phyloP scores from a whole-genome alignment of 192 early-diverging fungal genomes.

The Coemansia sp. region DNA sequence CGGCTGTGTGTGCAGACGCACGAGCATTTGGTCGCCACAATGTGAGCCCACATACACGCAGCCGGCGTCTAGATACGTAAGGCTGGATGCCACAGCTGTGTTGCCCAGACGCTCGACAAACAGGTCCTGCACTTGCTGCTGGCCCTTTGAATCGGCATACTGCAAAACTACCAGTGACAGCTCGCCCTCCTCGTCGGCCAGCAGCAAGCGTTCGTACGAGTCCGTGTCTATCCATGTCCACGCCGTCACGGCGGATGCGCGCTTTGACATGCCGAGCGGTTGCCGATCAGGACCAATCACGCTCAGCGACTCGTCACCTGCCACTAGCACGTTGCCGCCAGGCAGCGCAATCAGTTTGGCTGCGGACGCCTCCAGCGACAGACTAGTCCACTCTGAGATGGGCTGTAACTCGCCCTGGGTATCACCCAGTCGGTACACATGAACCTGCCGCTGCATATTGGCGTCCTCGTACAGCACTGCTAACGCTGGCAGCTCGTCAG shows the following conservation, averaged over 20 bases:
- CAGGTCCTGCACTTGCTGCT: slow-evolving; percentile 24
- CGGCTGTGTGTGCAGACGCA: slow-evolving; percentile 58
- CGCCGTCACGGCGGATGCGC: slow-evolving; percentile 52
- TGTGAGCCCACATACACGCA: slow-evolving; percentile 83
- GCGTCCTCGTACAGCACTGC: slow-evolving; percentile 50
- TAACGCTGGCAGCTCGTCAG: slow-evolving; percentile 15
- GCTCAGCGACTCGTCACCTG: slow-evolving; percentile 33
- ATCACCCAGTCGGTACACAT: slow-evolving; percentile 27
- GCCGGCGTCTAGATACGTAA: slow-evolving; percentile 70
- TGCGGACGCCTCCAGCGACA: slow-evolving; percentile 20
- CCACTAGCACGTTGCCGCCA: slow-evolving; percentile 20
- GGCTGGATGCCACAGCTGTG: slow-evolving; percentile 57
- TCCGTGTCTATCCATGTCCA: slow-evolving; percentile 57
- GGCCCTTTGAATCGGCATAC: slow-evolving; percentile 23
- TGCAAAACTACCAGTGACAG: slow-evolving; percentile 58
- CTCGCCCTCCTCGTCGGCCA: slow-evolving; percentile 67
- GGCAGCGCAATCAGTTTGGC: slow-evolving; percentile 27
- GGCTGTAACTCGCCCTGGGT: slow-evolving; percentile 20
- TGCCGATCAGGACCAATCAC: slow-evolving; percentile 8
- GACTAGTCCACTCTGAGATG: slow-evolving; percentile 19
- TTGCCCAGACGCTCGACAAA: slow-evolving; percentile 53
- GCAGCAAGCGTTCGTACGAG: slow-evolving; percentile 58
- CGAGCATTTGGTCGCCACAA: slow-evolving; percentile 79
- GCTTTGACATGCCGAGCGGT: slow-evolving; percentile 14
- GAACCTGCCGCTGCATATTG: slow-evolving; percentile 31